Evolutionary conservation across 345 rosid genomes (phyloP).

Genomic region (Lenwebbia sp.): DNA sequence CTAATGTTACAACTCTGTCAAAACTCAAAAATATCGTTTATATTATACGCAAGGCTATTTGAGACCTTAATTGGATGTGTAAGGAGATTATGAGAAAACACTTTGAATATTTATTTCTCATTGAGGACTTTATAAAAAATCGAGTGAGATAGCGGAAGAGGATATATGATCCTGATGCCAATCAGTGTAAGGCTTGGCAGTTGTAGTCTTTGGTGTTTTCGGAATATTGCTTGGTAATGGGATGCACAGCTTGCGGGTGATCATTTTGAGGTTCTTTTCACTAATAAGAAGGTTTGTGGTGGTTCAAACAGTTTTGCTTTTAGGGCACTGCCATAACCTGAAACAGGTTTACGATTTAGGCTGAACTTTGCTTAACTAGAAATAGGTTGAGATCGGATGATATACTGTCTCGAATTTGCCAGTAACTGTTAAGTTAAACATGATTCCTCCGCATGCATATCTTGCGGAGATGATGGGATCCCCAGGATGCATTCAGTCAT

Average conservation of each 20-base stretch:
- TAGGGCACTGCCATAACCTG: not conserved
- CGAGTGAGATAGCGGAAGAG: not conserved
- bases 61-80: not conserved
- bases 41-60: not conserved
- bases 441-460: not conserved
- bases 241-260: not conserved
- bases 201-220: not conserved
- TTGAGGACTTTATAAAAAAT: not conserved
- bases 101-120: not conserved
- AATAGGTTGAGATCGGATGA: not conserved
- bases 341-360: not conserved
- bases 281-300: not conserved
- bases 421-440: not conserved
- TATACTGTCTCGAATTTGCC: not conserved
- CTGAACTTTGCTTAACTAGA: not conserved
- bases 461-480: not conserved
- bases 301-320: not conserved
- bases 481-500: not conserved
- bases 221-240: not conserved
- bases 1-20: not conserved
- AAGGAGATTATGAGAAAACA: not conserved
- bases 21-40: not conserved
- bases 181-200: not conserved
- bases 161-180: not conserved
- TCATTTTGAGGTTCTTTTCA: not conserved